Base-by-base conservation (phyloP, 306 rosid genomes). In the Cicer cuneatum region DNA sequence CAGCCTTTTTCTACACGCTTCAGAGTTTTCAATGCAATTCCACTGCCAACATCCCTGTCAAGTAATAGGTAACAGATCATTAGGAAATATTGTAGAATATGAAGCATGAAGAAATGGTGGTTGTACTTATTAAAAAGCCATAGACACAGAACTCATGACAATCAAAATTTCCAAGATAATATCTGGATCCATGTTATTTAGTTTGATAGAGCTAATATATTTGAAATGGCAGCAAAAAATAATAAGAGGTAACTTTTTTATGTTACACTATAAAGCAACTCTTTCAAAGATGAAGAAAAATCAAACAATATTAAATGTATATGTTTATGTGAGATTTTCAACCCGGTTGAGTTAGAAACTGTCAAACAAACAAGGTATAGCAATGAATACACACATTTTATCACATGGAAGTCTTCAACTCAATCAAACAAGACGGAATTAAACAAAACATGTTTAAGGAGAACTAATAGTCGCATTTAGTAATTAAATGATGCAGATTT, bases 1-100 rank as follows among this genome's bases (percentile, higher is more conserved):
- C 91, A 90, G 70, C 98, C 97, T 80, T 86, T 90, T 77, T 87
- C 83, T 19, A 89, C 98, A 59, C 86, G 89, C 82, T 80, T 90
- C 8, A 90, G 90, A 71, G 86, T 76, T 85, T 93, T 87, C 83
- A 87, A 71, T 59, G 91, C 90, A 72, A 81, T 72, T 70, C 85
- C 87, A 72, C 89, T 81, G 82, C 92, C 97, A 73, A 80, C 92
- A 72, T 90, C 92, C 83, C 98, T 90, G 90, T 76, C 65, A 75
- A 64, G 74, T 35, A 40, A 73, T 21, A 51, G 43, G 60, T 14
- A 60, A 71, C n/a, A 78, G 70, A 77, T 65, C 80, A 62, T 64
- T 51, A 66, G 47, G 15, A 19, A 80, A 66, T 39, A 51, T 57
- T 43, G 54, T 18, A 56, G 57, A 73, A 13, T 58, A 39, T 73